Evolutionary conservation across 2,329 filamentous ascomycete species (phyloP).

Genomic region (Niveomyces coronatus): DNA sequence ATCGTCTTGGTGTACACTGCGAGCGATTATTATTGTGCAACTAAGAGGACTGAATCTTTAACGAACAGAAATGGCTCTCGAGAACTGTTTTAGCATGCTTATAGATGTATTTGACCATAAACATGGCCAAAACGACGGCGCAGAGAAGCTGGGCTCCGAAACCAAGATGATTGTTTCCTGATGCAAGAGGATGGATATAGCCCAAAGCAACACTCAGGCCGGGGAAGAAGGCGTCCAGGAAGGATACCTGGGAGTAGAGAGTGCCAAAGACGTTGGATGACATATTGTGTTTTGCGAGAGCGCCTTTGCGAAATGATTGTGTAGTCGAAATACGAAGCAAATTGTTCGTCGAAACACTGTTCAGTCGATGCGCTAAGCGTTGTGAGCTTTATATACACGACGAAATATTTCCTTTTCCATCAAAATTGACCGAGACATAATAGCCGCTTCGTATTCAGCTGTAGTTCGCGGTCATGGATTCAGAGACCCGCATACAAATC

Average conservation of each 20-base stretch:
- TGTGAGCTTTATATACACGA: neutral
- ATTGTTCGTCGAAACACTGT: too few relatives aligned
- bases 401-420: too few relatives aligned
- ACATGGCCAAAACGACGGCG: neutral
- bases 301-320: too few relatives aligned
- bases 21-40: too few relatives aligned
- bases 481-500: neutral
- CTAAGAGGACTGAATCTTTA: too few relatives aligned
- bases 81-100: too few relatives aligned
- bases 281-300: neutral
- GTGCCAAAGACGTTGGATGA: neutral
- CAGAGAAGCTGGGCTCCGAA: neutral
- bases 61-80: too few relatives aligned
- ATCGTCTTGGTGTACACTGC: too few relatives aligned
- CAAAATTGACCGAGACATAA: neutral
- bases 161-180: neutral
- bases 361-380: too few relatives aligned
- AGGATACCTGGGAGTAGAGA: too few relatives aligned
- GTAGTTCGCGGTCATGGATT: neutral
- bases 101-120: neutral
- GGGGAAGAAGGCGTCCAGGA: too few relatives aligned
- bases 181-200: neutral
- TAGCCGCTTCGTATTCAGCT: neutral
- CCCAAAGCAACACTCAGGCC: conserved; percentile 1
- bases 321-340: too few relatives aligned